A percentile compares a stretch with the other conserved stretches of the same genome.
Conservation (phyloP, 179 eudicot genomes). For the Beta macrorhiza region DNA sequence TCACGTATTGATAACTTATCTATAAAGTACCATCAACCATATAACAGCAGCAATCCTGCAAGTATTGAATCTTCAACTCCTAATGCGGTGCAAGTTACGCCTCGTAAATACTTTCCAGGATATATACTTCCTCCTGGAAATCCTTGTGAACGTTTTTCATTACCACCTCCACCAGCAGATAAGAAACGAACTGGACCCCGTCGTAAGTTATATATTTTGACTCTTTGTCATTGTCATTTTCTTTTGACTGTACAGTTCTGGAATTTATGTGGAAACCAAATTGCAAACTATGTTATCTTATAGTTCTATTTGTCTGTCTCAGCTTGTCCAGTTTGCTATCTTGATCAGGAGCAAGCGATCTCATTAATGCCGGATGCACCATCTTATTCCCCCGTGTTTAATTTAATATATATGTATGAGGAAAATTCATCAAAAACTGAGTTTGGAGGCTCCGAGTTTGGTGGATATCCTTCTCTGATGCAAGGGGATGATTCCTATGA, state of each 20-base stretch:
- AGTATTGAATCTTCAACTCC: slow-evolving; percentile 22
- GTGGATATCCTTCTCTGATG: slow-evolving; percentile 88
- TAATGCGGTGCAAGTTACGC: slow-evolving; percentile 22
- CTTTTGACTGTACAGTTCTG: not conserved
- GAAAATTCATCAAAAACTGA: slow-evolving; percentile 49
- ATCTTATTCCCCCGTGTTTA: slow-evolving; percentile 44
- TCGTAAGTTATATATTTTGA: slow-evolving; percentile 34
- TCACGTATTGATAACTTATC: not conserved
- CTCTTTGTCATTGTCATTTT: not conserved
- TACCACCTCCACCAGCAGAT: slow-evolving; percentile 56
- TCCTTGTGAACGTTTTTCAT: slow-evolving; percentile 45
- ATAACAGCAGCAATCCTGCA: slow-evolving; percentile 27
- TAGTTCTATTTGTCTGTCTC: slow-evolving; percentile 16
- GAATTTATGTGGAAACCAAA: not conserved
- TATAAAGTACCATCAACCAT: not conserved
- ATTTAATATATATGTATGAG: slow-evolving; percentile 41
- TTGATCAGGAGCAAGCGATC: slow-evolving; percentile 44
- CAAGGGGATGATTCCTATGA: slow-evolving; percentile 88
- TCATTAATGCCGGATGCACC: slow-evolving; percentile 45
- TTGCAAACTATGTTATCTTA: slow-evolving; percentile 14
- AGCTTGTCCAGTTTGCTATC: slow-evolving; percentile 59
- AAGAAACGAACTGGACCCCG: slow-evolving; percentile 50
- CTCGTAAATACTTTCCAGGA: slow-evolving; percentile 68
- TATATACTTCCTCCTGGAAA: slow-evolving; percentile 61
- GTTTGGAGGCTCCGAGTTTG: slow-evolving; percentile 96